Base-by-base conservation (phyloP, 306 rosid genomes). In the Prunus campanulata region DNA sequence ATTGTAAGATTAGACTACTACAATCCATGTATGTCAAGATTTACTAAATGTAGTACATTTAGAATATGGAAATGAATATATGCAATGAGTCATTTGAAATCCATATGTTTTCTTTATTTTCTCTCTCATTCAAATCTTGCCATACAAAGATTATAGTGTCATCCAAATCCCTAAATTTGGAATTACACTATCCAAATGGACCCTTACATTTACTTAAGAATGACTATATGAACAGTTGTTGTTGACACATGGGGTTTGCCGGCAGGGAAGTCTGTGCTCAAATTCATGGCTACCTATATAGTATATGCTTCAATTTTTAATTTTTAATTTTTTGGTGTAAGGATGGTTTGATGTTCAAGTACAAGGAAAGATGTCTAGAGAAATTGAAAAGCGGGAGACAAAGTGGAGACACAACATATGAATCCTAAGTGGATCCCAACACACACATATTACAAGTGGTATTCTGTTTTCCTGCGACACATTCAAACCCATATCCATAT, bases 381-480 rank as follows among this genome's bases (percentile, higher is more conserved):
- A 56, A 27, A 27, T 12, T 24, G 22, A 29, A 67, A 74, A 80
- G 87, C 48, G 87, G 94, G 89, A 75, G 91, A 86, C 91, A 86
- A 68, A 74, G 90, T 84, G 90, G 91, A 84, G 90, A 87, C 94
- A 85, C 25, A 82, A 70, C 80, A 76, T 30, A 60, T 78, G 80
- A 78, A 83, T 87, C 88, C 87, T 70, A 80, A 80, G 94, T 68
- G 90, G 91, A 90, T 84, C 78, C 88, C 87, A 84, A 68, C 64
- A 22, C 73, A 49, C 54, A 54, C 24, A 65, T 19, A 39, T 25
- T 2, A 24, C 22, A 4, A 22, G 20, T 51, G 65, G 5, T 27
- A 54, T 25, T 60, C n/a, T 56, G 44, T 30, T 42, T 61, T 69
- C 51, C 69, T 12, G 61, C 65, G 22, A 55, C 52, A 76, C 65